Evolutionary conservation across 768 basidiomycete genomes (phyloP), one percentile per base, ranked within the genome.

Genomic region (Xerocomellus amylosporus): DNA sequence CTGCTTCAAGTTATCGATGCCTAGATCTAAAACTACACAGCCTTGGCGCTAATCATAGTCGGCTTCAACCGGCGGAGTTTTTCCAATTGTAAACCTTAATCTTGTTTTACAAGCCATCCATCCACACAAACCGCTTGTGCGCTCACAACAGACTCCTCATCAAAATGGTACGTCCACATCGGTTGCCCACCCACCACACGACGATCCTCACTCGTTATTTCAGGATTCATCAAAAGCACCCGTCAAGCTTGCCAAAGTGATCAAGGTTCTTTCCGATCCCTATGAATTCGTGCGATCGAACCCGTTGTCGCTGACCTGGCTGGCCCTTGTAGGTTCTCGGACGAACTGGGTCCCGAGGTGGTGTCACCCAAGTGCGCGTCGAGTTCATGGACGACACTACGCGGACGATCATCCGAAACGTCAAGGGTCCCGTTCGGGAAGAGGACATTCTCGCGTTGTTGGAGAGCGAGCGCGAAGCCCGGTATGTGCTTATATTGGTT

Each of bases 391-490:
- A 98, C 73, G 95, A 98, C 73, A 85, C 90, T 51, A 84, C 86
- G 61, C 90, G 96, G 66, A 88, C 91, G 62, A 97, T 99, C 75
- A 96, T 98, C 75, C 91, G 96, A 49, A 99, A 99, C 78, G 96
- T 98, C 63, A 98, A 98, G 77, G 97, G 97, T 1, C 96, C 97
- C 57, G 95, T 98, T 56, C 80, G 92, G 59, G 89, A 93, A 76
- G 84, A 94, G 74, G 97, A 99, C 73, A 97, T 98, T 69, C 82
- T 99, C 58, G 93, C 95, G 63, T 80, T 99, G 62, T 80, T 98
- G 70, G 97, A 99, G 81, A 90, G 89, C 73, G 97, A 99, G 78
- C 92, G 97, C 77, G 97, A 99, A 81, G 97, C 97, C 67, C 92
- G 97, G 97, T 97, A 69, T 66, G 93, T 42, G 4, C n/a, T 5